Evolutionary conservation across 768 basidiomycete species (phyloP).

Genomic region (Amanita pallidorosea): DNA sequence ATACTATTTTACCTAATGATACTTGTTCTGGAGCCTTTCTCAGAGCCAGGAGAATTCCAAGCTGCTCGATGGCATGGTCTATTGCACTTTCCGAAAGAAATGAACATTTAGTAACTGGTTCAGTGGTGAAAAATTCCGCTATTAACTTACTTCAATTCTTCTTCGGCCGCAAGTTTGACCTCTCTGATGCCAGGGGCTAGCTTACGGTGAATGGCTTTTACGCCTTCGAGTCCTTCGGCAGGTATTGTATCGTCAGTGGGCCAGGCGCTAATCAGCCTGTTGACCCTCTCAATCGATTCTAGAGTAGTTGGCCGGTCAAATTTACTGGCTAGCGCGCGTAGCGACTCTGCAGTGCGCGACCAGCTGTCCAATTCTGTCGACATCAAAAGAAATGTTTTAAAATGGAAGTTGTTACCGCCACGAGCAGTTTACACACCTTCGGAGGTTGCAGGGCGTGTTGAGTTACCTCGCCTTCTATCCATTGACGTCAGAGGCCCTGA

Average conservation of each 20-base stretch:
- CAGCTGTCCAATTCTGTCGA: conserved; percentile 66
- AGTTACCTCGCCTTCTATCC: conserved; percentile 55
- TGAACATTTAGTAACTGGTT: neutral
- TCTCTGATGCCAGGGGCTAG: conserved; percentile 51
- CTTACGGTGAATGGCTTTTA: conserved; percentile 55
- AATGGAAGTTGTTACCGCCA: conserved; percentile 6
- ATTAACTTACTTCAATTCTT: conserved; percentile 49
- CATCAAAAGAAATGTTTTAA: conserved; percentile 5
- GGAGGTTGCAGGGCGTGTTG: conserved; percentile 57
- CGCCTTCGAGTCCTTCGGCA: conserved; percentile 53
- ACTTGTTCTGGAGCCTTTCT: conserved; percentile 56
- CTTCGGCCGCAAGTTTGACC: conserved; percentile 44
- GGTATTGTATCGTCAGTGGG: conserved; percentile 60
- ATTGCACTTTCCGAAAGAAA: conserved; percentile 42
- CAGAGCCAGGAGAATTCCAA: conserved; percentile 61
- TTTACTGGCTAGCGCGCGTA: conserved; percentile 43
- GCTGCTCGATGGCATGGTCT: conserved; percentile 58
- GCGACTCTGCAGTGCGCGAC: conserved; percentile 54
- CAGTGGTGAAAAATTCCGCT: conserved; percentile 1
- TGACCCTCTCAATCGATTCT: conserved; percentile 63
- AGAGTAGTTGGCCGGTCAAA: conserved; percentile 36
- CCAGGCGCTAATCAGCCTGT: conserved; percentile 62
- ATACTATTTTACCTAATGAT: conserved; percentile 36
- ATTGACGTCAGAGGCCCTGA: conserved; percentile 21
- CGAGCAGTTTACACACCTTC: conserved; percentile 44